Conservation (phyloP, 1,284 basidiomycete genomes). For the Malassezia arunalokei region DNA sequence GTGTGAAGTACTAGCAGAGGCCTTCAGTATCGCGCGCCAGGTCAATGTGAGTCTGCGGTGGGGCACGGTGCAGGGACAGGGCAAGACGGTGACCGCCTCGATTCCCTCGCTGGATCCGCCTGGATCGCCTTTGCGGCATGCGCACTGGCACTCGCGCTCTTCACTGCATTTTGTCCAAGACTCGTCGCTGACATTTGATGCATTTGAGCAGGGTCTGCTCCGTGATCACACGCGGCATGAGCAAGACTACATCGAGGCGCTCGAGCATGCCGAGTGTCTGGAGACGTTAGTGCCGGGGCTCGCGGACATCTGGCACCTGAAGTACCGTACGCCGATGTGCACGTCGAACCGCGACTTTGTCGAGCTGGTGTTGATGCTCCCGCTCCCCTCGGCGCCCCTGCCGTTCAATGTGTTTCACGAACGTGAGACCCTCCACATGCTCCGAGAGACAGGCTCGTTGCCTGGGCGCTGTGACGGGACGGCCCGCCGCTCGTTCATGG, state of each 20-base stretch:
- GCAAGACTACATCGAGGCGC: constrained; percentile 26
- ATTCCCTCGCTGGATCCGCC: constrained; percentile 1
- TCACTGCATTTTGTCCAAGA: constrained; percentile 16
- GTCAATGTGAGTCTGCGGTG: constrained; percentile 19
- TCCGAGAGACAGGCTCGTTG: background rate
- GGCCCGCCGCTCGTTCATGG: constrained; percentile 24
- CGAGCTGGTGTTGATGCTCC: constrained; percentile 31
- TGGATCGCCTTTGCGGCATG: constrained; percentile 1
- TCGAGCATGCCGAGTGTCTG: constrained; percentile 20
- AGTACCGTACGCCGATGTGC: constrained; percentile 26
- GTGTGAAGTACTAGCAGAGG: constrained; percentile 14
- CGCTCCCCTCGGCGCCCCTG: constrained; percentile 23
- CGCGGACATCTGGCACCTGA: constrained; percentile 24
- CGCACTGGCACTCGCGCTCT: constrained; percentile 29
- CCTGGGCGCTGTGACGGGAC: background rate
- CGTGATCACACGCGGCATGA: constrained; percentile 28
- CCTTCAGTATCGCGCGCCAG: constrained; percentile 18
- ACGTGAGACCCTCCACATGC: constrained; percentile 12
- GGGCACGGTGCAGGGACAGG: constrained; percentile 11
- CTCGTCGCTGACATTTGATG: constrained; percentile 21
- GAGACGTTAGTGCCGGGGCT: constrained; percentile 18
- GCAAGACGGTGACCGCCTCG: constrained; percentile 3
- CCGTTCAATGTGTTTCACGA: constrained; percentile 33
- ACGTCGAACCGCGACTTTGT: constrained; percentile 37
- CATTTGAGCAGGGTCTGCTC: constrained; percentile 24